Evolutionary conservation across 163 green algal species (phyloP).

Genomic region (Scenedesmus sp.): DNA sequence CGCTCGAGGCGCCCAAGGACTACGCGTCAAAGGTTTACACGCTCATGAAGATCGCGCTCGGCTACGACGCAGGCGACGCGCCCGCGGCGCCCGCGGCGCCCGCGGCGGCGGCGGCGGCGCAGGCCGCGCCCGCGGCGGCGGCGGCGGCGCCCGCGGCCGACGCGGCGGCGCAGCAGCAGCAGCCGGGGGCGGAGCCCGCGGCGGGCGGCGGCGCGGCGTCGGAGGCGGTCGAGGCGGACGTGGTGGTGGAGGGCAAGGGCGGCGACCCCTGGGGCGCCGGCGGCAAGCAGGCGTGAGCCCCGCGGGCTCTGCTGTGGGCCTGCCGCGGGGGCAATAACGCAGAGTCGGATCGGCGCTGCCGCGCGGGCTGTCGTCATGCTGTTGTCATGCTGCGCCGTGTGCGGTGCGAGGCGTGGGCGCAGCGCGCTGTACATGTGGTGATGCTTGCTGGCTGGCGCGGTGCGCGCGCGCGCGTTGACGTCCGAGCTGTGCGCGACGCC

Average conservation of each 20-base stretch:
- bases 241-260: constrained; percentile 38
- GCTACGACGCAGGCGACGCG: constrained; percentile 43
- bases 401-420: too few species aligned
- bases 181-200: too few species aligned
- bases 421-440: too few species aligned
- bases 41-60: constrained; percentile 65
- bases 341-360: too few species aligned
- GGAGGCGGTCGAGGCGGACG: constrained; percentile 37
- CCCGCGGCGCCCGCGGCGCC: constrained; percentile 15
- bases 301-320: too few species aligned
- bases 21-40: constrained; percentile 64
- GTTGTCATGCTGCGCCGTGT: too few species aligned
- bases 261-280: constrained; percentile 27
- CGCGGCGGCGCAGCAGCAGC: not conserved
- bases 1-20: constrained; percentile 52
- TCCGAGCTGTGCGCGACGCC: too few species aligned
- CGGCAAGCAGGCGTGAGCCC: too few species aligned
- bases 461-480: too few species aligned
- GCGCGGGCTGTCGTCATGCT: too few species aligned
- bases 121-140: not conserved
- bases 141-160: not conserved
- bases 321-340: too few species aligned
- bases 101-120: constrained; percentile 27
- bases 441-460: too few species aligned
- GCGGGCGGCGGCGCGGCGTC: not conserved